A percentile compares a stretch with the other conserved stretches of the same genome.
Evolutionary conservation across 1,284 basidiomycete genomes (phyloP).

Genomic region (Cryptococcus hybrid): DNA sequence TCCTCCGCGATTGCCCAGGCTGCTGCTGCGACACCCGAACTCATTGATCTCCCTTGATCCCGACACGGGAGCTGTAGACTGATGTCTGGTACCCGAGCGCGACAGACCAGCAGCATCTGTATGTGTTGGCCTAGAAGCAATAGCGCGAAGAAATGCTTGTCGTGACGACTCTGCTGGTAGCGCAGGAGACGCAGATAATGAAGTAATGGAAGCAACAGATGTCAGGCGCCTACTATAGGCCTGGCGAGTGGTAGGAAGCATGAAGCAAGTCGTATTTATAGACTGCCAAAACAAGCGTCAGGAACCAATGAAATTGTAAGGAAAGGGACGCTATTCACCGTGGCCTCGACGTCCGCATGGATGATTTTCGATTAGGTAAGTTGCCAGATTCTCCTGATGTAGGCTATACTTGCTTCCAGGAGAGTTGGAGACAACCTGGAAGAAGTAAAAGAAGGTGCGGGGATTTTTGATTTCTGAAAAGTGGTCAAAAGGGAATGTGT

Average conservation of each 20-base stretch:
- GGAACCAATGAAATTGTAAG: background rate
- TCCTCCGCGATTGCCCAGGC: conserved; percentile 11
- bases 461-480: background rate
- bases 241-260: conserved; percentile 28
- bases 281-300: background rate
- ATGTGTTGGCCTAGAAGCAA: background rate
- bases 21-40: conserved; percentile 6
- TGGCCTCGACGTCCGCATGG: background rate
- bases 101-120: background rate
- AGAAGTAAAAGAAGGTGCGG: too few relatives aligned
- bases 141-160: conserved; percentile 23
- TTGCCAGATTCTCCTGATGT: background rate
- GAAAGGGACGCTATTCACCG: background rate
- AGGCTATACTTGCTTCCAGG: background rate
- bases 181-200: conserved; percentile 7
- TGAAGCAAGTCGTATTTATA: background rate
- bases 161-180: conserved; percentile 33
- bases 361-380: background rate
- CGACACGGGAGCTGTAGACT: background rate
- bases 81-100: background rate
- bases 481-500: background rate
- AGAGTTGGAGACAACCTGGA: background rate
- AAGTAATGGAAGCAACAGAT: background rate
- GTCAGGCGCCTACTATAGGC: conserved; percentile 14
- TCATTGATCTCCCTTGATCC: background rate